phyloP scores from a whole-genome alignment of 2,329 filamentous ascomycete species.

The Penicillium sp. region DNA sequence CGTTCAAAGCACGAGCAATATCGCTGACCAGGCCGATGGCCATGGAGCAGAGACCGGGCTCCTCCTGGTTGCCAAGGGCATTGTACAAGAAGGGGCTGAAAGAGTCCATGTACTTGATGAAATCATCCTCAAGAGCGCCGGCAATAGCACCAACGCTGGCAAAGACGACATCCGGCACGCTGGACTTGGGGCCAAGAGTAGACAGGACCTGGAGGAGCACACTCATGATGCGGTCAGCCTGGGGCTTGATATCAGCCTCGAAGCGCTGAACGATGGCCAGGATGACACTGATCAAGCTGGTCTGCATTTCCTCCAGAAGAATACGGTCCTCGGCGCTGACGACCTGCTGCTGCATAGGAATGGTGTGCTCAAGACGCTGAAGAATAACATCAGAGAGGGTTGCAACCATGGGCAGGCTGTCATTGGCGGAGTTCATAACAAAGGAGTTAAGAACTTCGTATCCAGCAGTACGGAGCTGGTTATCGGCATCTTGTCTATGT shows the following conservation, averaged over 20 bases:
- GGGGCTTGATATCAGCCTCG: conserved; percentile 85
- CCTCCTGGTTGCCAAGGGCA: conserved; percentile 91
- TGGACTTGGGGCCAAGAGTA: conserved; percentile 79
- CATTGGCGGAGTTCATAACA: conserved; percentile 82
- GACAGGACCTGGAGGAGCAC: conserved; percentile 76
- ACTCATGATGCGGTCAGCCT: conserved; percentile 92
- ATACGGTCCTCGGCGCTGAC: conserved; percentile 97
- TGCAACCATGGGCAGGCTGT: conserved; percentile 77
- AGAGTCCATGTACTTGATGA: conserved; percentile 95
- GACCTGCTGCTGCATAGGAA: conserved; percentile 86
- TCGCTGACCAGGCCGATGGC: conserved; percentile 97
- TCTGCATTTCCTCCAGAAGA: conserved; percentile 96
- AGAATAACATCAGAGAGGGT: conserved; percentile 84
- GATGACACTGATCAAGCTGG: conserved; percentile 85
- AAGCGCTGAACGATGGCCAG: conserved; percentile 88
- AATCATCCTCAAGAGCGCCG: conserved; percentile 86
- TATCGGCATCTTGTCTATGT: conserved; percentile 68
- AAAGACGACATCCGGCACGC: conserved; percentile 90
- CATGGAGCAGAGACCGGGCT: conserved; percentile 90
- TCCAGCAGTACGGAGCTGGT: conserved; percentile 86
- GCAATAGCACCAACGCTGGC: conserved; percentile 89
- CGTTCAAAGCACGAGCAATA: conserved; percentile 86
- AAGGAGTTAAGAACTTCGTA: conserved; percentile 97
- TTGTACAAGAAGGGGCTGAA: conserved; percentile 92
- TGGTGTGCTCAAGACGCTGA: conserved; percentile 84